phyloP scores from a whole-genome alignment of 192 early-diverging fungal species.

The Podila horticola region DNA sequence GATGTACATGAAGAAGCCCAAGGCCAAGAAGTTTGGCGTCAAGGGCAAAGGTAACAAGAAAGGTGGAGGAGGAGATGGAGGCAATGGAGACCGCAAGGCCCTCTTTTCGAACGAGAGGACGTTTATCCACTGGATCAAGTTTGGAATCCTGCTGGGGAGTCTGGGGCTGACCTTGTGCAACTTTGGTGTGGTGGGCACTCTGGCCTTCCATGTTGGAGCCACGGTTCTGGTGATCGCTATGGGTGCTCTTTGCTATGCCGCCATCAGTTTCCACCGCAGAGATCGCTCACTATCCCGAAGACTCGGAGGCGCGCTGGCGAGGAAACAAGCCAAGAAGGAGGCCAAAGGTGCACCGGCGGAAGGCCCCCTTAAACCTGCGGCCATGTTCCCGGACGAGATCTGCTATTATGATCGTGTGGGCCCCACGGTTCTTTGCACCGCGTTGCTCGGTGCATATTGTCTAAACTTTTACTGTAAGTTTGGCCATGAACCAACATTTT shows the following conservation, averaged over 20 bases:
- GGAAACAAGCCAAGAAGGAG: conserved; percentile 65
- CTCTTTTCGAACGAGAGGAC: conserved; percentile 93
- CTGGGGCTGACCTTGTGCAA: conserved; percentile 75
- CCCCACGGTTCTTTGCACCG: conserved; percentile 74
- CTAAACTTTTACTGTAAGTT: conserved; percentile 70
- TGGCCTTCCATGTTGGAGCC: conserved; percentile 22
- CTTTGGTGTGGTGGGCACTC: conserved; percentile 66
- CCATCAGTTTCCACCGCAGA: conserved; percentile 76
- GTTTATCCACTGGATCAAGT: conserved; percentile 85
- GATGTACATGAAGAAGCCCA: conserved; percentile 12
- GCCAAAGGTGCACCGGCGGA: background rate
- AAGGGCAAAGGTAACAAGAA: conserved; percentile 7
- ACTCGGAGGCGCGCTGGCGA: conserved; percentile 66
- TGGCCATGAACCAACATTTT: background rate
- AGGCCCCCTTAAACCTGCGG: background rate
- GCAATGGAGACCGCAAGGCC: conserved; percentile 73
- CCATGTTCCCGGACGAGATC: conserved; percentile 36
- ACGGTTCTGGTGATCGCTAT: conserved; percentile 34
- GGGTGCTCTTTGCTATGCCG: conserved; percentile 53
- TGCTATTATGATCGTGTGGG: conserved; percentile 77
- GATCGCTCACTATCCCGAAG: conserved; percentile 59
- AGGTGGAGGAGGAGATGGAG: conserved; percentile 10
- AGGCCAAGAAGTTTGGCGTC: conserved; percentile 14
- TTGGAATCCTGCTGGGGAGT: conserved; percentile 74
- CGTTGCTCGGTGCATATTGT: conserved; percentile 70